Evolutionary conservation across 2,329 filamentous ascomycete species (phyloP).

Genomic region (Hypoxylon sp.): DNA sequence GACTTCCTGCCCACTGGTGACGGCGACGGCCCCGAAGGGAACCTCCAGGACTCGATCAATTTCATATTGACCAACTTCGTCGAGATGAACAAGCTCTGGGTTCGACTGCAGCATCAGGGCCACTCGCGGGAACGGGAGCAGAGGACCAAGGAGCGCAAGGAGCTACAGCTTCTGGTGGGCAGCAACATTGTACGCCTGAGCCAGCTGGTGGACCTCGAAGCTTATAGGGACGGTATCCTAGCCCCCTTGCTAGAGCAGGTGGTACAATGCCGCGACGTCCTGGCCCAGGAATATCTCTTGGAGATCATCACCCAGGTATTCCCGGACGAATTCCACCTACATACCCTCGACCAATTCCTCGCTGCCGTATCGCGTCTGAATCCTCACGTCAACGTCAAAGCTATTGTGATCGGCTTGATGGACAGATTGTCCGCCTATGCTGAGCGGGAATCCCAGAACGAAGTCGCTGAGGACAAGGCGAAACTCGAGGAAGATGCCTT

Average conservation of each 20-base stretch:
- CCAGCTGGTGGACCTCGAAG: constrained; percentile 92
- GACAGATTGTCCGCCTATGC: constrained; percentile 94
- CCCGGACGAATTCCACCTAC: constrained; percentile 96
- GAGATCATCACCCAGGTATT: constrained; percentile 99
- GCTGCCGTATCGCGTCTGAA: constrained; percentile 92
- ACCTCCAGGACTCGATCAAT: constrained; percentile 95
- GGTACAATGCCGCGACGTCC: constrained; percentile 94
- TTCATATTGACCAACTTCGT: constrained; percentile 99
- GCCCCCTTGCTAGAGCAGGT: constrained; percentile 93
- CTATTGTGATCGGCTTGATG: constrained; percentile 98
- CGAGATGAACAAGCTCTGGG: constrained; percentile 99
- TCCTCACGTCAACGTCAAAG: constrained; percentile 96
- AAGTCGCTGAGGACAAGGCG: constrained; percentile 73
- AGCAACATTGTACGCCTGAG: constrained; percentile 96
- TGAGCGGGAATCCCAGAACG: constrained; percentile 81
- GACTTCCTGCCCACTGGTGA: constrained; percentile 84
- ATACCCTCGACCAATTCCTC: constrained; percentile 94
- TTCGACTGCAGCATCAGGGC: constrained; percentile 94
- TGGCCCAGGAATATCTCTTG: constrained; percentile 95
- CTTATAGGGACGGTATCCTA: constrained; percentile 90
- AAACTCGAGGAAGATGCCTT: constrained; percentile 87
- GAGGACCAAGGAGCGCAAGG: constrained; percentile 91
- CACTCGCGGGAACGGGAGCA: constrained; percentile 94
- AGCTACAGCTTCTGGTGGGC: constrained; percentile 92
- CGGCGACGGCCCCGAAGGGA: constrained; percentile 91